Base-by-base conservation (phyloP, 129 eudicot genomes). In the Arctium minus region DNA sequence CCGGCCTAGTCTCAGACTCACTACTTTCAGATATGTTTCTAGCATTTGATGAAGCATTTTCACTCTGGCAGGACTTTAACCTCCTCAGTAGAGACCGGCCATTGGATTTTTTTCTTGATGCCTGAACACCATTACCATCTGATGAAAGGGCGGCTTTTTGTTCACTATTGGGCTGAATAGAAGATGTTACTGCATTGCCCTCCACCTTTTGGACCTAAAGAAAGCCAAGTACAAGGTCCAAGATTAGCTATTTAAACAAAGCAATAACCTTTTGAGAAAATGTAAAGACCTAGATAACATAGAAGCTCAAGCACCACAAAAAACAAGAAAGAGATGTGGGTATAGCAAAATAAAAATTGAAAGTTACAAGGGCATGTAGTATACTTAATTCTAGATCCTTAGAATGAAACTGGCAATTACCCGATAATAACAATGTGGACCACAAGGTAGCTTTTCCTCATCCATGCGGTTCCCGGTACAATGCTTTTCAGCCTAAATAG, bases 361-460 rank as follows among this genome's bases (percentile, higher is more conserved):
- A 46, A 30, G 31, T 70, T 44, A 70, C 29, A 67, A 64, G 60
- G n/a, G 5, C 9, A 73, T 13, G 18, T 75, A 44, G 31, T 65
- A 44, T 67, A 71, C 17, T 37, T 15, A 6, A 67, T 71, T 53
- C 3, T 69, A 70, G 46, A 13, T 76, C 18, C 40, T n/a, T 77
- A 33, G 36, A 12, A 68, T 36, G 69, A 64, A 77, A 72, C 31
- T 27, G n/a, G 5, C 12, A 73, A 30, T 78, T 96, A 96, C 99
- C 98, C 53, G 85, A 38, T 90, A 88, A 87, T 92, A 91, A 88
- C 99, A 96, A 78, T 88, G 86, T 2, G 87, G 88, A 70, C 99
- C 94, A 77, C 99, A 96, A 56, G 97, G 94, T 46, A 46, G 80
- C 84, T 87, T 90, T 83, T 84, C 95, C 72, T 84, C 97, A 69